Percentiles rank a stretch among this genome's conserved stretches.
These are phyloP conservation scores for Seiridium unicorne DNA, from an alignment of 2,329 filamentous ascomycete species.

Conservation along the genomic window DNA sequence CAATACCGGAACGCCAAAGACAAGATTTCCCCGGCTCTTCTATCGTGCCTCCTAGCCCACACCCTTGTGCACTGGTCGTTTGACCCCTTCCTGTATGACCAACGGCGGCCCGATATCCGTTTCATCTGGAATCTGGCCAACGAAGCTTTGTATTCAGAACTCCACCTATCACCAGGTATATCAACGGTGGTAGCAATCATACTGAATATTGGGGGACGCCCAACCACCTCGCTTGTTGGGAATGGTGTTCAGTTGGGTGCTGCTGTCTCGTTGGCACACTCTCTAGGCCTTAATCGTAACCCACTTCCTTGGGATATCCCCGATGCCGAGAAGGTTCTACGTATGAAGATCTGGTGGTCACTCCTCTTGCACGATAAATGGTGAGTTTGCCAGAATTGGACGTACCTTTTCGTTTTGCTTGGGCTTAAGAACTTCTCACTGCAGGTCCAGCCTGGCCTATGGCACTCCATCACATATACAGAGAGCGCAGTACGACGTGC, in stretches of 20 bases:
- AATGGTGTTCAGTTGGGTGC: constrained; percentile 51
- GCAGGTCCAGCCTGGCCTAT: constrained; percentile 50
- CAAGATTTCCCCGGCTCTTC: constrained; percentile 52
- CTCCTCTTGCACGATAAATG: constrained; percentile 54
- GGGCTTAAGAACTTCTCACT: neutral
- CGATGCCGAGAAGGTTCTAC: constrained; percentile 44
- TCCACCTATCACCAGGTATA: constrained; percentile 56
- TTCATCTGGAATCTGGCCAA: constrained; percentile 63
- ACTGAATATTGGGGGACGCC: constrained; percentile 58
- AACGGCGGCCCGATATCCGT: constrained; percentile 53
- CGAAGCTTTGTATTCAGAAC: constrained; percentile 58
- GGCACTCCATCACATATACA: constrained; percentile 50
- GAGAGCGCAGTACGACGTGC: constrained; percentile 46
- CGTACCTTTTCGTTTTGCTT: neutral
- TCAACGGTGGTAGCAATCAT: constrained; percentile 57
- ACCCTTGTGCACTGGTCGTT: constrained; percentile 57
- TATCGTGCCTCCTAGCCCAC: constrained; percentile 58
- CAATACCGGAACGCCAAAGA: constrained; percentile 43
- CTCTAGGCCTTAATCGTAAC: constrained; percentile 53
- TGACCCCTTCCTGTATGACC: constrained; percentile 38
- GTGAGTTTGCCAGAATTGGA: constrained; percentile 28
- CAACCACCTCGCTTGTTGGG: constrained; percentile 58
- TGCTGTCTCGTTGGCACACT: constrained; percentile 51
- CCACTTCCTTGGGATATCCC: constrained; percentile 53
- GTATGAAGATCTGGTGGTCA: constrained; percentile 57